phyloP scores from a whole-genome alignment of 169 alveolate species.

The Babesia bovis region DNA sequence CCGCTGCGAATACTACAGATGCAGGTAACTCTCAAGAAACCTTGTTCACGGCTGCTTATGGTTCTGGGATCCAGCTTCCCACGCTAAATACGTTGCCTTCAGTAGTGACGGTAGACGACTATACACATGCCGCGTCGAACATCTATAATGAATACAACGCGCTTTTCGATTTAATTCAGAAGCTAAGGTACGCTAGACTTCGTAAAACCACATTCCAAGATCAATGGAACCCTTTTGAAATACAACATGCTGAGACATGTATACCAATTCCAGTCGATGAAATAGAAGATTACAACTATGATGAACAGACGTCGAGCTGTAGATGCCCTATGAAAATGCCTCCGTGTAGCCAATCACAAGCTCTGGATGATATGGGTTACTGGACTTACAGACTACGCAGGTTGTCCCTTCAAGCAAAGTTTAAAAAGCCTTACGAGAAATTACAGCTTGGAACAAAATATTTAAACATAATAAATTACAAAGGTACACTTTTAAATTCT shows the following conservation, averaged over 20 bases:
- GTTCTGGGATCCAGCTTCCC: constrained; percentile 34
- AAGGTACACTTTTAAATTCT: constrained; percentile 10
- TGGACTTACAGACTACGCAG: constrained; percentile 30
- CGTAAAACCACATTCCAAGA: constrained; percentile 10
- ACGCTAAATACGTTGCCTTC: not conserved
- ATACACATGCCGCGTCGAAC: constrained; percentile 21
- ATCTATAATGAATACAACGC: constrained; percentile 26
- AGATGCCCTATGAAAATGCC: constrained; percentile 25
- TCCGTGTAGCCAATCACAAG: constrained; percentile 37
- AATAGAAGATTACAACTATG: constrained; percentile 30
- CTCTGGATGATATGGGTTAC: constrained; percentile 10
- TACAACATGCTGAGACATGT: constrained; percentile 29
- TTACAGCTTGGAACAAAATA: constrained; percentile 15
- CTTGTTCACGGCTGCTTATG: not conserved
- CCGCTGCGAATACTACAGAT: not conserved
- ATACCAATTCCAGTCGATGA: constrained; percentile 23
- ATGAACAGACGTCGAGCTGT: constrained; percentile 38
- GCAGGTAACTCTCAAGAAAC: constrained; percentile 3
- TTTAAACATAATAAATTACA: constrained; percentile 12
- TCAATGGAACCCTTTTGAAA: constrained; percentile 49
- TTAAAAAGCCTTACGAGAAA: not conserved
- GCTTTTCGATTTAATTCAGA: constrained; percentile 17
- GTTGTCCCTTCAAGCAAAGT: constrained; percentile 4
- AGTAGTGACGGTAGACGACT: constrained; percentile 13
- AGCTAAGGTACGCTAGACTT: constrained; percentile 24